phyloP scores from a whole-genome alignment of 306 rosid species.

The Medicago lupulina region DNA sequence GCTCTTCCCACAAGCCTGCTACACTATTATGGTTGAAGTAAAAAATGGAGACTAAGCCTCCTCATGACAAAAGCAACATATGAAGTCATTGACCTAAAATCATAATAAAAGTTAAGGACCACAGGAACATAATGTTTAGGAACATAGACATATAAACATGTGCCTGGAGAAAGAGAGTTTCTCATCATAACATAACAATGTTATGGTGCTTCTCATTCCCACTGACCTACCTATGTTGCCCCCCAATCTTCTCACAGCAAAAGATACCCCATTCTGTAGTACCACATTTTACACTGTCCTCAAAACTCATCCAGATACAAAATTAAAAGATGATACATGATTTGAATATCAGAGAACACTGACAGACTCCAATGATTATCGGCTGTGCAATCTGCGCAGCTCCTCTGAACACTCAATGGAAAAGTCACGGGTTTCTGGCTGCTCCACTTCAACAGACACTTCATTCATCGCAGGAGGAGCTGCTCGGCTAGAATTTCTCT shows the following conservation, averaged over 20 bases:
- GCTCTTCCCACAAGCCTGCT: too few relatives aligned
- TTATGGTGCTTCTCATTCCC: not conserved
- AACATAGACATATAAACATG: too few relatives aligned
- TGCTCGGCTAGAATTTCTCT: constrained; percentile 4
- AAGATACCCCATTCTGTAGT: too few relatives aligned
- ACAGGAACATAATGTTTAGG: not conserved
- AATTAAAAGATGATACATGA: constrained; percentile 9
- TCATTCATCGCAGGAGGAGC: constrained; percentile 28
- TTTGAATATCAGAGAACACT: constrained; percentile 27
- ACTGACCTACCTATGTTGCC: too few relatives aligned
- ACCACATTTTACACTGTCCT: too few relatives aligned
- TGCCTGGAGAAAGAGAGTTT: too few relatives aligned
- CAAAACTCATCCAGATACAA: not conserved
- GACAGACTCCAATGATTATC: constrained; percentile 21
- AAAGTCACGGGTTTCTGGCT: constrained; percentile 20
- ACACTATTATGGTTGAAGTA: too few relatives aligned
- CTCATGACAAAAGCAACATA: not conserved
- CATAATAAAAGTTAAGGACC: not conserved
- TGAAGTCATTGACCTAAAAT: not conserved
- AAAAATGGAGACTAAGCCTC: too few relatives aligned
- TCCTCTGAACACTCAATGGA: constrained; percentile 29
- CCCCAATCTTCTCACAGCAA: too few relatives aligned
- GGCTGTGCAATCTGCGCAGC: constrained; percentile 43
- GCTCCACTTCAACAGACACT: constrained; percentile 35
- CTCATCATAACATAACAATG: too few relatives aligned